Evolutionary conservation across 805 yeast genomes (phyloP).

Genomic region (Priceomyces melissophilus): DNA sequence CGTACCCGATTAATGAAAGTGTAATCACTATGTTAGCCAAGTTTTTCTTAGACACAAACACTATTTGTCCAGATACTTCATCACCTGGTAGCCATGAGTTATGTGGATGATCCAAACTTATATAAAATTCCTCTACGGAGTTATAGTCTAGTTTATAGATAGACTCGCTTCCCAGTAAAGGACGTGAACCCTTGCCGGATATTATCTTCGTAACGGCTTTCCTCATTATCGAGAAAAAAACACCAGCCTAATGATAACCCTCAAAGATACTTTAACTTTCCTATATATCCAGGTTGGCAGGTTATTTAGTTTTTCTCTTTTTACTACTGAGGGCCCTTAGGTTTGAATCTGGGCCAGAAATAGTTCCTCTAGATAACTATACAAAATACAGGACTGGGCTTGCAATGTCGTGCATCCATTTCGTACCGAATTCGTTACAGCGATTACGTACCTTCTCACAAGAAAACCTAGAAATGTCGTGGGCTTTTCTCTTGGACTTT

Average conservation of each 20-base stretch:
- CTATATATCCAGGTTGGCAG: too few species aligned
- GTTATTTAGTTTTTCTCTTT: too few species aligned
- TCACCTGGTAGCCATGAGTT: slow-evolving; percentile 80
- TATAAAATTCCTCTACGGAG: slow-evolving; percentile 61
- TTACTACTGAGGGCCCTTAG: too few species aligned
- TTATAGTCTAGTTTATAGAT: slow-evolving; percentile 32
- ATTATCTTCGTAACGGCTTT: slow-evolving; percentile 48
- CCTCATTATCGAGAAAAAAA: slow-evolving; percentile 32
- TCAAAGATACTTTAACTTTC: too few species aligned
- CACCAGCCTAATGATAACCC: background rate
- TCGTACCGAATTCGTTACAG: too few species aligned
- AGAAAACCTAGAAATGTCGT: too few species aligned
- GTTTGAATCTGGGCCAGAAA: too few species aligned
- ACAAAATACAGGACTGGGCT: too few species aligned
- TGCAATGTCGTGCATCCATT: too few species aligned
- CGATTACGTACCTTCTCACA: too few species aligned
- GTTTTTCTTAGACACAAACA: slow-evolving; percentile 54
- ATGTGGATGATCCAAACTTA: slow-evolving; percentile 72
- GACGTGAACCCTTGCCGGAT: slow-evolving; percentile 13
- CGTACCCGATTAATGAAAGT: slow-evolving; percentile 53
- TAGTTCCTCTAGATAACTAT: too few species aligned
- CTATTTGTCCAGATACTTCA: slow-evolving; percentile 59
- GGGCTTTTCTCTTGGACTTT: too few species aligned
- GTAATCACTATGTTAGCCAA: slow-evolving; percentile 51
- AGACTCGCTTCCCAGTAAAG: slow-evolving; percentile 6